Evolutionary conservation across 106 monocot species (phyloP).

Genomic region (Dioscorea dumetorum): DNA sequence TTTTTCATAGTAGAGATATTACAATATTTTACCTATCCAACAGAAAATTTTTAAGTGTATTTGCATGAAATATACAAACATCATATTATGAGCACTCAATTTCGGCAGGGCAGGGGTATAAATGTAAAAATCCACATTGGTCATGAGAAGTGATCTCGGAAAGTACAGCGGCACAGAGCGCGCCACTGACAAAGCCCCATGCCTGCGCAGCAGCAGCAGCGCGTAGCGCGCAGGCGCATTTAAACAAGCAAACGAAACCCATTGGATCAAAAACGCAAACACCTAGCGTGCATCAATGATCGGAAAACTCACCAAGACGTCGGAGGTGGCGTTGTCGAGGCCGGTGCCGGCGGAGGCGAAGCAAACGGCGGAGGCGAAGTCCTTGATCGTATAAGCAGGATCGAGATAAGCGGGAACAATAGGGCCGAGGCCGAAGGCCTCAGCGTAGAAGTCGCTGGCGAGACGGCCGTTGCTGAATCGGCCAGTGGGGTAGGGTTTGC

Average conservation of each 20-base stretch:
- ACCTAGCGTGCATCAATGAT: background rate
- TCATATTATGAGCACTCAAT: too few species aligned
- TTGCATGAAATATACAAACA: too few species aligned
- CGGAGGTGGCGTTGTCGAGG: constrained; percentile 45
- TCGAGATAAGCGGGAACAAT: constrained; percentile 57
- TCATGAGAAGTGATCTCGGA: too few species aligned
- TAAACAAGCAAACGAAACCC: background rate
- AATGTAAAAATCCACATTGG: too few species aligned
- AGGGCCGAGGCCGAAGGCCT: constrained; percentile 34
- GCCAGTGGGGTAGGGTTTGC: constrained; percentile 20
- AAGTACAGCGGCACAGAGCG: too few species aligned
- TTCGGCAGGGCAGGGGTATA: too few species aligned
- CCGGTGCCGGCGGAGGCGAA: constrained; percentile 68
- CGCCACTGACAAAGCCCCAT: too few species aligned
- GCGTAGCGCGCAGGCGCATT: too few species aligned
- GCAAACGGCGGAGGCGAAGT: constrained; percentile 44
- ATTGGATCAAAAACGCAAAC: background rate
- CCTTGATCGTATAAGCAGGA: constrained; percentile 31
- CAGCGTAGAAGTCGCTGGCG: constrained; percentile 44
- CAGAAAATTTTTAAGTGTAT: too few species aligned
- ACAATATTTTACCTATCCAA: too few species aligned
- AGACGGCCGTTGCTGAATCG: constrained; percentile 57
- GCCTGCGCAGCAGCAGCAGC: too few species aligned
- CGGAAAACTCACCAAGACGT: constrained; percentile 26
- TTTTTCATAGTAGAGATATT: too few species aligned